Evolutionary conservation across 2,329 filamentous ascomycete genomes (phyloP).

Genomic region (Trichophyton simii): DNA sequence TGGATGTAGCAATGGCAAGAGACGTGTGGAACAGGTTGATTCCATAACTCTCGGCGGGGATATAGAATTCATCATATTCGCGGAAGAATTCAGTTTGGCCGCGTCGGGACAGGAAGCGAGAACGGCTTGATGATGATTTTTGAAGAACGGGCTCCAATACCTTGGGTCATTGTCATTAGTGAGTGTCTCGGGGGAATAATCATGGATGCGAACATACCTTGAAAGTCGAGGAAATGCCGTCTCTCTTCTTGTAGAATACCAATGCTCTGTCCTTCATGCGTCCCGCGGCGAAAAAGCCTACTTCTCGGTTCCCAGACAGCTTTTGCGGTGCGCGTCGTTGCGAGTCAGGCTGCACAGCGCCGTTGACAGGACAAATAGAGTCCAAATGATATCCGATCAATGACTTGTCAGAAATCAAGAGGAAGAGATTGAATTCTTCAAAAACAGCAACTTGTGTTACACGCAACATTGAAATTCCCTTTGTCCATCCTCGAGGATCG

Average conservation of each 20-base stretch:
- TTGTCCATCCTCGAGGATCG: conserved; percentile 81
- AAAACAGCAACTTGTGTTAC: conserved; percentile 91
- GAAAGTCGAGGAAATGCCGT: conserved; percentile 84
- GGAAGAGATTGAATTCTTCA: conserved; percentile 85
- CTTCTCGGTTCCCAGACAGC: conserved; percentile 73
- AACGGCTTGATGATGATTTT: conserved; percentile 74
- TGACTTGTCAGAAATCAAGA: conserved; percentile 82
- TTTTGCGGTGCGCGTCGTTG: conserved; percentile 80
- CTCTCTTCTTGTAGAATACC: conserved; percentile 94
- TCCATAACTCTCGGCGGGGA: conserved; percentile 85
- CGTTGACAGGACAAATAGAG: conserved; percentile 51
- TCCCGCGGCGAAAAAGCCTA: conserved; percentile 91
- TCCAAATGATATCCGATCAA: conserved; percentile 91
- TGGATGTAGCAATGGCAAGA: conserved; percentile 78
- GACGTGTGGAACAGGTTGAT: conserved; percentile 95
- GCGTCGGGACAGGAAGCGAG: conserved; percentile 49
- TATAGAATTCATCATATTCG: conserved; percentile 97
- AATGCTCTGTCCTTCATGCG: conserved; percentile 94
- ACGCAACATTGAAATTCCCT: conserved; percentile 59
- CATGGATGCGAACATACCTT: conserved; percentile 37
- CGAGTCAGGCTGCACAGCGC: conserved; percentile 50
- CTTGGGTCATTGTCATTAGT: conserved; percentile 27
- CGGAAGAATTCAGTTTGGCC: conserved; percentile 90
- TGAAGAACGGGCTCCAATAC: conserved; percentile 92
- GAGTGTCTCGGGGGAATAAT: background rate